Conservation (phyloP, 345 rosid species). For the Microthlaspi erraticum region DNA sequence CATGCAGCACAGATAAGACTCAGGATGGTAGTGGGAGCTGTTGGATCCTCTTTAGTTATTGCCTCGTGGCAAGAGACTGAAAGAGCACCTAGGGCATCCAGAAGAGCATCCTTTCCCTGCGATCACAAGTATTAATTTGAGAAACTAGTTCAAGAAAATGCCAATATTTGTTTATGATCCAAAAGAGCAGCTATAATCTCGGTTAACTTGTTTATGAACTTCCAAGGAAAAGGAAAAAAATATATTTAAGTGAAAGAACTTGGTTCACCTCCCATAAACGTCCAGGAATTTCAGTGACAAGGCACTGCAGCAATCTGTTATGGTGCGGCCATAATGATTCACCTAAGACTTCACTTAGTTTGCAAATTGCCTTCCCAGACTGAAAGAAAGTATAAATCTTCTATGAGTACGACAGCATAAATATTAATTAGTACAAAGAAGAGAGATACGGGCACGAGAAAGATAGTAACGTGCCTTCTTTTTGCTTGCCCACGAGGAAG, state of each 20-base stretch:
- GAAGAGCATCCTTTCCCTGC: slow-evolving; percentile 91
- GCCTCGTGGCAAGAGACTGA: slow-evolving; percentile 77
- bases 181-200: slow-evolving; percentile 19
- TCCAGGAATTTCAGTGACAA: slow-evolving; percentile 85
- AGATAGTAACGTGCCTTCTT: slow-evolving; percentile 54
- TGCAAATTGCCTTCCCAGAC: slow-evolving; percentile 86
- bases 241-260: slow-evolving; percentile 1
- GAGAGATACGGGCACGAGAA: slow-evolving; percentile 13
- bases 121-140: slow-evolving; percentile 24
- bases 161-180: no score
- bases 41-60: slow-evolving; percentile 65
- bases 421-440: slow-evolving; percentile 5
- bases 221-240: slow-evolving; percentile 16
- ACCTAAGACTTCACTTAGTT: slow-evolving; percentile 84
- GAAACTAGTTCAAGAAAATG: slow-evolving; percentile 23
- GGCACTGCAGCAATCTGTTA: slow-evolving; percentile 61
- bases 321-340: slow-evolving; percentile 74
- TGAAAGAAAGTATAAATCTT: slow-evolving; percentile 45
- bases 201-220: slow-evolving; percentile 4
- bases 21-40: slow-evolving; percentile 63
- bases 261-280: slow-evolving; percentile 89
- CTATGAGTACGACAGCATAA: slow-evolving; percentile 20
- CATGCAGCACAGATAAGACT: slow-evolving; percentile 73
- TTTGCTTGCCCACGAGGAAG: slow-evolving; percentile 95
- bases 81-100: slow-evolving; percentile 80